These are phyloP conservation scores for Pythium sp. DNA, from an alignment of 352 stramenopile genomes.

Conservation along the genomic window DNA sequence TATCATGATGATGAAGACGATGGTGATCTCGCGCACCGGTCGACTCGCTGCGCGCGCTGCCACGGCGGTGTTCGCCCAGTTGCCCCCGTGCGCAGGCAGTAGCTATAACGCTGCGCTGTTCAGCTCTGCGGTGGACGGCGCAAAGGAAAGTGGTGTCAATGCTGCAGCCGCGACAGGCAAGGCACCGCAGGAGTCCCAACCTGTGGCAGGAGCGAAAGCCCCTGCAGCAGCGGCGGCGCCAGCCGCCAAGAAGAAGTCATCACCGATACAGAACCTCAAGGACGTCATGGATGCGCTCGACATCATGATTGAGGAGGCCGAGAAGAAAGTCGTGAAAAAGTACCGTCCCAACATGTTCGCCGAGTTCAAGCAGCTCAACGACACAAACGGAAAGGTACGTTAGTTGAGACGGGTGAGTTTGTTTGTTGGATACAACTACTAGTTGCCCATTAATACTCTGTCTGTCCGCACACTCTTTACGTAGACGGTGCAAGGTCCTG, in stretches of 20 bases:
- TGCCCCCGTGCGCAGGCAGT: neutral
- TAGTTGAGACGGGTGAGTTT: too few relatives aligned
- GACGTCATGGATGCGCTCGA: slow-evolving; percentile 75
- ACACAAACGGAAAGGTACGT: slow-evolving; percentile 72
- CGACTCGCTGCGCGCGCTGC: neutral
- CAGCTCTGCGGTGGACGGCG: slow-evolving; percentile 1
- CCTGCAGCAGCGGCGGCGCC: neutral
- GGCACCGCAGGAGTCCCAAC: neutral
- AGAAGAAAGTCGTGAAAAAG: slow-evolving; percentile 83
- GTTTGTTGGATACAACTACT: too few relatives aligned
- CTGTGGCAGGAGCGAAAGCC: neutral
- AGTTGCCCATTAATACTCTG: neutral
- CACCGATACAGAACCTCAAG: slow-evolving; percentile 69
- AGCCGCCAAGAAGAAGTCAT: slow-evolving; percentile 30
- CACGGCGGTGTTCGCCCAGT: neutral
- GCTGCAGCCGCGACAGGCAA: neutral
- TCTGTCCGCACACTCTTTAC: neutral
- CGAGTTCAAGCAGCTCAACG: slow-evolving; percentile 89
- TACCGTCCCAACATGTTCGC: slow-evolving; percentile 87
- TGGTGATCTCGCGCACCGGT: neutral
- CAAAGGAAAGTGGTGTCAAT: neutral
- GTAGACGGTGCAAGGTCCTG: slow-evolving; percentile 41
- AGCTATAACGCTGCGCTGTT: neutral
- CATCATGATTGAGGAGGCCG: slow-evolving; percentile 79
- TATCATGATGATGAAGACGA: neutral